These are phyloP conservation scores for Hypoxylon crocopeplum DNA, from an alignment of 495 filamentous ascomycete genomes.

Conservation along the genomic window DNA sequence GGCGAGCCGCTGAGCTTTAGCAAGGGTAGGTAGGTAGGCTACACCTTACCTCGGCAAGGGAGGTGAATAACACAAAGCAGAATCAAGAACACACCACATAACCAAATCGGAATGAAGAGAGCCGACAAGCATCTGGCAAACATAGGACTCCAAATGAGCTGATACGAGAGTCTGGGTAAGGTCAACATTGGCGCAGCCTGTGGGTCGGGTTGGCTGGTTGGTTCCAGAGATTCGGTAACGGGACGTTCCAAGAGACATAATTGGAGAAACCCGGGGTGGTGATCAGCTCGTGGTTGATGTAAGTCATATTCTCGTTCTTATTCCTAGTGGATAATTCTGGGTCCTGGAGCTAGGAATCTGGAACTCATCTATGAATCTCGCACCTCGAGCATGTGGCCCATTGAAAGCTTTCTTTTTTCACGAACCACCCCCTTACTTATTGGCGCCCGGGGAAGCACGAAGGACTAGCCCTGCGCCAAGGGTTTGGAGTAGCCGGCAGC, in stretches of 20 bases:
- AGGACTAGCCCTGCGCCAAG: conserved; percentile 7
- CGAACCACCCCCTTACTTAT: not conserved
- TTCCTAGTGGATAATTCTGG: not conserved
- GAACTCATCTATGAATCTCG: not conserved
- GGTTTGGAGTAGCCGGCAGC: conserved; percentile 8
- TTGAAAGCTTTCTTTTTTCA: not conserved
- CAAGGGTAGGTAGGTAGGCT: conserved; percentile 10
- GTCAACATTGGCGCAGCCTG: not conserved
- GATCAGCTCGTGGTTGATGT: conserved; percentile 33
- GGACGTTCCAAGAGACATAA: conserved; percentile 5
- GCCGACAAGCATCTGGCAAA: not conserved
- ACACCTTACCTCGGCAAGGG: conserved; percentile 2
- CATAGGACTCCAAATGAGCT: not conserved
- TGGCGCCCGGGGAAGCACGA: conserved; percentile 9
- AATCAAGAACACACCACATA: not conserved
- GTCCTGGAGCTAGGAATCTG: not conserved
- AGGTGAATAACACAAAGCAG: not conserved
- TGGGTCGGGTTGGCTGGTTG: not conserved
- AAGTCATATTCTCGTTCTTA: conserved; percentile 10
- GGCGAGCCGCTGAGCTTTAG: not conserved
- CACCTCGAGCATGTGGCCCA: conserved; percentile 6
- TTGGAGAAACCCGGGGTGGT: not conserved
- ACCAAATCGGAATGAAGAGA: not conserved
- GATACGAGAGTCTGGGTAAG: not conserved
- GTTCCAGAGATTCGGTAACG: conserved; percentile 33